These are phyloP conservation scores for Pseudogymnoascus sp. DNA, from an alignment of 2,329 filamentous ascomycete genomes.

Conservation along the genomic window DNA sequence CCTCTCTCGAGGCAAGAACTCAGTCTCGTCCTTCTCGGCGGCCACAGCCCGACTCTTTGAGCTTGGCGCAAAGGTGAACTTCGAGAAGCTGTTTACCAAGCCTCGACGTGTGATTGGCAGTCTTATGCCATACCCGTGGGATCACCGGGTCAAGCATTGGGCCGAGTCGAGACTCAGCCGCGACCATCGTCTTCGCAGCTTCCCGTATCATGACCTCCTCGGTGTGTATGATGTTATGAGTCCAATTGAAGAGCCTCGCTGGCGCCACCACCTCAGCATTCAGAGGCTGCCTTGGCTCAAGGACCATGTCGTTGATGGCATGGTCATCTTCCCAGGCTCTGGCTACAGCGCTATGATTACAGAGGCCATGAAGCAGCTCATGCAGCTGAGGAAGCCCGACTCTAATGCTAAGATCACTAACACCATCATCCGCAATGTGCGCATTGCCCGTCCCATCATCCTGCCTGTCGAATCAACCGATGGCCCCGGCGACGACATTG, in stretches of 20 bases:
- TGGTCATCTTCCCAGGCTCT: constrained; percentile 42
- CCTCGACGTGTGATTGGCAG: neutral
- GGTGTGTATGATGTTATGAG: constrained; percentile 26
- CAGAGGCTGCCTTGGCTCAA: constrained; percentile 43
- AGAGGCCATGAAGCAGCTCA: constrained; percentile 28
- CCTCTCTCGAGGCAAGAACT: constrained; percentile 15
- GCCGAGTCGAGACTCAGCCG: constrained; percentile 41
- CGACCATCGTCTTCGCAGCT: constrained; percentile 37
- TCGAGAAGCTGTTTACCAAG: neutral
- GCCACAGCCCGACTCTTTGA: constrained; percentile 13
- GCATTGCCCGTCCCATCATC: constrained; percentile 42
- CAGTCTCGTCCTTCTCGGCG: constrained; percentile 12
- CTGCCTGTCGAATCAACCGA: constrained; percentile 38
- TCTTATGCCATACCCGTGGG: constrained; percentile 39
- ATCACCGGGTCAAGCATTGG: constrained; percentile 44
- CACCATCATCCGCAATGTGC: constrained; percentile 37
- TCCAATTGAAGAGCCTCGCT: constrained; percentile 18
- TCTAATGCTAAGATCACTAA: constrained; percentile 8
- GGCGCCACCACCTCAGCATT: constrained; percentile 22
- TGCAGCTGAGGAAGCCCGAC: neutral
- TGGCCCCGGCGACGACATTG: constrained; percentile 1
- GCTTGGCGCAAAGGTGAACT: constrained; percentile 9
- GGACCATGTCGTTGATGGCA: constrained; percentile 44
- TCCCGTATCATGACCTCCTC: constrained; percentile 42
- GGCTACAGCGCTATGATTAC: constrained; percentile 43